Evolutionary conservation across 495 filamentous ascomycete genomes (phyloP), one percentile per base, ranked within the genome.

Genomic region (Penicillium tannophilum): DNA sequence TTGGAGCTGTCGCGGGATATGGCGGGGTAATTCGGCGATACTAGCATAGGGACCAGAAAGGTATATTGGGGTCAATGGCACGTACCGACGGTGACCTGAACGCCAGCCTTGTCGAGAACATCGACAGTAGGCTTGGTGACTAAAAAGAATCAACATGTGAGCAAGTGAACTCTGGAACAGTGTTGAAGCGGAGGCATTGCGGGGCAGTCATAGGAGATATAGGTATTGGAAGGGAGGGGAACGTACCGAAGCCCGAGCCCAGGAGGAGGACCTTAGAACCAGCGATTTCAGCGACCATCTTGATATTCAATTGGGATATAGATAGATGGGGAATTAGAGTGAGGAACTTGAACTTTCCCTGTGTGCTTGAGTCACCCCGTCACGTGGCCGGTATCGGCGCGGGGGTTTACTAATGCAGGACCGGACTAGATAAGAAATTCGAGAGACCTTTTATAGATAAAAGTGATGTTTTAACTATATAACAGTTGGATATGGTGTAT

Each of bases 51-150:
- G 17, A 46, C 10, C 39, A 59, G 20, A 16, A n/a, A 46, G 26
- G 52, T 19, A 43, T 28, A 48, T 51, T 35, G 44, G n/a, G 30
- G 30, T 44, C 42, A 54, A 56, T 55, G 46, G 48, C 53, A 75
- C 84, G 63, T 84, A 91, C 90, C 90, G 72, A 96, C 90, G 43
- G 88, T 91, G 52, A 93, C 89, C n/a, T 86, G 72, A 67, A 95
- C 84, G 55, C 83, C 90, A 43, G 88, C 78, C 53, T 93, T 83
- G 77, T 76, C 83, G 55, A 95, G 85, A 63, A 93, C 80, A 64
- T 92, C 85, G 45, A 93, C 82, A 41, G 90, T 91, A 42, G 92
- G 92, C 65, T 84, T 83, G 51, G 90, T 90, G 63, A 95, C 79
- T 41, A 74, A 46, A 20, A n/a, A 24, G 20, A n/a, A 42, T 26